Percentiles rank a stretch among this genome's conserved stretches.
phyloP scores from a whole-genome alignment of 1,139 yeast genomes.

The Diutina catenulata region DNA sequence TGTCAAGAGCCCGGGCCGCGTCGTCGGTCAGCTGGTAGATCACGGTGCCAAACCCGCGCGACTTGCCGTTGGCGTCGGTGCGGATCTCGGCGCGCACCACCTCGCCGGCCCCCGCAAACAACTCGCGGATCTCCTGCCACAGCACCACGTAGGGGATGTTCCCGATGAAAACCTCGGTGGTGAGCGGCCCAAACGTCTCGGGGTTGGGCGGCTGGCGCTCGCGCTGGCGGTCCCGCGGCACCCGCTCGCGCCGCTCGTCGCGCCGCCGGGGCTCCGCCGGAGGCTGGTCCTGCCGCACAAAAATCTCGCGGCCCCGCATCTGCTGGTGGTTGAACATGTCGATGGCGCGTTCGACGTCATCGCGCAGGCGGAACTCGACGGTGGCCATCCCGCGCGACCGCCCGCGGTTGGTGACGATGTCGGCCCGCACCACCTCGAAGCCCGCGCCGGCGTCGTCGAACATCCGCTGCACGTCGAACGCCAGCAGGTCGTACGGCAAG shows the following conservation, averaged over 20 bases:
- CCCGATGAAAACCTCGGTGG: slow-evolving; percentile 64
- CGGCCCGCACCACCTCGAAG: slow-evolving; percentile 76
- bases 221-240: slow-evolving; percentile 12
- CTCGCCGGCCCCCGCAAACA: slow-evolving; percentile 67
- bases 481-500: slow-evolving; percentile 52
- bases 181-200: background rate
- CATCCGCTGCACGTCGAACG: slow-evolving; percentile 46
- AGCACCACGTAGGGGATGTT: slow-evolving; percentile 70
- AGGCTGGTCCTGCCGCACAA: slow-evolving; percentile 82
- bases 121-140: slow-evolving; percentile 80
- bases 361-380: slow-evolving; percentile 65
- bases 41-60: slow-evolving; percentile 80
- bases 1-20: slow-evolving; percentile 50
- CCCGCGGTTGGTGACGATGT: slow-evolving; percentile 73
- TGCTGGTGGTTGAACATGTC: slow-evolving; percentile 53
- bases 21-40: slow-evolving; percentile 48
- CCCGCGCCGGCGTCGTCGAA: slow-evolving; percentile 31
- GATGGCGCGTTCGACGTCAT: slow-evolving; percentile 70
- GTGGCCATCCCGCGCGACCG: slow-evolving; percentile 90
- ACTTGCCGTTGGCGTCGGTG: slow-evolving; percentile 59
- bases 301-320: slow-evolving; percentile 70
- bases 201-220: no score
- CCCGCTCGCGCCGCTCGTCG: slow-evolving; percentile 8
- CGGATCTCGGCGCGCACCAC: slow-evolving; percentile 70
- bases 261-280: slow-evolving; percentile 34